These are phyloP conservation scores for Vanilla planifolia DNA, from an alignment of 106 monocot genomes.

Conservation along the genomic window DNA sequence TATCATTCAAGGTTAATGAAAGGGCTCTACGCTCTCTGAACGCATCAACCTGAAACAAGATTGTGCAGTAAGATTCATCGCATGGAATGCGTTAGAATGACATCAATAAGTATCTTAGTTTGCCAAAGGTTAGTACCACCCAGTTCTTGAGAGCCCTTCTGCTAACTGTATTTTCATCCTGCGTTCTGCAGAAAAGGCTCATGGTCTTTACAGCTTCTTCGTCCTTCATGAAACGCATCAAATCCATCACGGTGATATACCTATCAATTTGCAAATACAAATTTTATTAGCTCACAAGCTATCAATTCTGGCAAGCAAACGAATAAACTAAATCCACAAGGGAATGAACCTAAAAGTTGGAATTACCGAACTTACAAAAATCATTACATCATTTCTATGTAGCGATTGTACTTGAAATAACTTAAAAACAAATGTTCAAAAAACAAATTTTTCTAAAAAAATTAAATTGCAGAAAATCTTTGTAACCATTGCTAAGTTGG, in stretches of 20 bases:
- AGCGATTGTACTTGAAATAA: no score
- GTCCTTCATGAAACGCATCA: conserved; percentile 75
- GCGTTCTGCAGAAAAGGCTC: conserved; percentile 57
- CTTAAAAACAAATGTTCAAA: no score
- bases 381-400: no score
- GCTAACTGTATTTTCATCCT: conserved; percentile 44
- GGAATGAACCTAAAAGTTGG: no score
- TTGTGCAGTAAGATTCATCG: neutral
- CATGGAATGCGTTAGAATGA: conserved; percentile 4
- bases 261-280: conserved; percentile 20
- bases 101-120: neutral
- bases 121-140: conserved; percentile 59
- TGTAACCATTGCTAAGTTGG: no score
- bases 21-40: conserved; percentile 81
- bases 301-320: no score
- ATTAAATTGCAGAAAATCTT: no score
- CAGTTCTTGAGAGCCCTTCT: conserved; percentile 70
- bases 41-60: conserved; percentile 60
- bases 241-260: conserved; percentile 57
- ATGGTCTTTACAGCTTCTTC: conserved; percentile 72
- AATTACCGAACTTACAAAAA: no score
- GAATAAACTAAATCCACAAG: no score
- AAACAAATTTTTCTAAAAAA: no score
- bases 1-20: conserved; percentile 74
- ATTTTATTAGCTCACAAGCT: neutral